Base-by-base conservation (phyloP, 2,329 filamentous ascomycete species). In the Albophoma yamanashiensis region DNA sequence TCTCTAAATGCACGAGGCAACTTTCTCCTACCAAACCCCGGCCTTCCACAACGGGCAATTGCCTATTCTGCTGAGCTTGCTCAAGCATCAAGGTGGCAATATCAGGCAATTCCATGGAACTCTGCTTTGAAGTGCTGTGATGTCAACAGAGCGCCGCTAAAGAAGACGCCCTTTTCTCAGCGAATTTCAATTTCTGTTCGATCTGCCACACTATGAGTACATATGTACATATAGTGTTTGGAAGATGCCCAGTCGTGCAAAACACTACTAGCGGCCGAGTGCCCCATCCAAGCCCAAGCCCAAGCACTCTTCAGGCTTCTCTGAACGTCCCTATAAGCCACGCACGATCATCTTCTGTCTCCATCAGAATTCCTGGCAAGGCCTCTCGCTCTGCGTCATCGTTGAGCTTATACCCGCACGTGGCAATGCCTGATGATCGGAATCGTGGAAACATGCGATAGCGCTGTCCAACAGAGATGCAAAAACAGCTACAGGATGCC, bases 401-500 rank as follows among this genome's bases (percentile, higher is more conserved):
- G 2, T 70, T 71, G 58, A 83, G 82, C 55, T 77, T 75, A 63
- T 83, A 80, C 1, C 81, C 81, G 59, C 75, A 69, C n/a, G 65
- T 63, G 1, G 78, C 77, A 63, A 83, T 81, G 2, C 79, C 81
- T 76, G 83, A 81, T 22, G 76, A 82, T 77, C 0, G 84, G 82
- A 34, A 83, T 79, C 1, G 78, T 82, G 68, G 76, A 77, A 45
- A 78, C 74, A 66, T 86, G 86, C 36, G 78, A 80, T 14, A 81
- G 68, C 0, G 81, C 83, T 42, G 85, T 85, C 1, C 84, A 84
- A 64, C 83, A 86, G 2, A 87, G 70, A 31, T 77, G 72, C 20
- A 81, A 73, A 2, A 87, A 76, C 38, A 82, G 73, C 20, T 67
- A 62, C 60, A 78, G 72, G 9, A 82, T 77, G 17, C 74, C 72